Evolutionary conservation across 2,329 filamentous ascomycete genomes (phyloP).

Genomic region (Sporothrix brunneoviolacea): DNA sequence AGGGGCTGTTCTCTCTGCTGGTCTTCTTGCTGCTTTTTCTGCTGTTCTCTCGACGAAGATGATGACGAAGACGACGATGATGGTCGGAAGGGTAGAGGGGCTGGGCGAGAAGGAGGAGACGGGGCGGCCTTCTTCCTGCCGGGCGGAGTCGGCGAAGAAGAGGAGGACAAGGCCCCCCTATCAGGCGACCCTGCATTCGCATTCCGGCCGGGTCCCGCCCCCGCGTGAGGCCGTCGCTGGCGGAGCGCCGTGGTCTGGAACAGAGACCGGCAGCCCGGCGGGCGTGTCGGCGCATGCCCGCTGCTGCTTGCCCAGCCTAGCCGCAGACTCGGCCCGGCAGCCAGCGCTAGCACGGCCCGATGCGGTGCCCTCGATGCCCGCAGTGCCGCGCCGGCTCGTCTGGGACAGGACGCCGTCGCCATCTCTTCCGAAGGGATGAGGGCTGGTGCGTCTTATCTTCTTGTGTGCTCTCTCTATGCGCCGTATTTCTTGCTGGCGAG

Average conservation of each 20-base stretch:
- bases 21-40: not conserved
- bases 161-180: not conserved
- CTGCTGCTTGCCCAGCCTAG: too few species aligned
- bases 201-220: not conserved
- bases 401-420: not conserved
- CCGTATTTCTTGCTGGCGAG: too few species aligned
- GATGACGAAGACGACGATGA: too few species aligned
- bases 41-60: too few species aligned
- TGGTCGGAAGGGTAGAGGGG: too few species aligned
- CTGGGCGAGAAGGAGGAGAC: too few species aligned
- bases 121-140: not conserved
- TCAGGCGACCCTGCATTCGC: not conserved
- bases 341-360: too few species aligned
- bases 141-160: not conserved
- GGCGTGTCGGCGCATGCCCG: too few species aligned
- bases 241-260: constrained; percentile 20
- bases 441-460: too few species aligned
- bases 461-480: too few species aligned
- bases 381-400: not conserved
- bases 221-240: constrained; percentile 24
- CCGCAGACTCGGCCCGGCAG: too few species aligned
- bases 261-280: not conserved
- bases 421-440: not conserved
- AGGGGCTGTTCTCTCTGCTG: constrained; percentile 17
- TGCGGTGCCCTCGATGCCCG: too few species aligned